Evolutionary conservation across 805 yeast species (phyloP).

Genomic region (Starmerella bombicola): DNA sequence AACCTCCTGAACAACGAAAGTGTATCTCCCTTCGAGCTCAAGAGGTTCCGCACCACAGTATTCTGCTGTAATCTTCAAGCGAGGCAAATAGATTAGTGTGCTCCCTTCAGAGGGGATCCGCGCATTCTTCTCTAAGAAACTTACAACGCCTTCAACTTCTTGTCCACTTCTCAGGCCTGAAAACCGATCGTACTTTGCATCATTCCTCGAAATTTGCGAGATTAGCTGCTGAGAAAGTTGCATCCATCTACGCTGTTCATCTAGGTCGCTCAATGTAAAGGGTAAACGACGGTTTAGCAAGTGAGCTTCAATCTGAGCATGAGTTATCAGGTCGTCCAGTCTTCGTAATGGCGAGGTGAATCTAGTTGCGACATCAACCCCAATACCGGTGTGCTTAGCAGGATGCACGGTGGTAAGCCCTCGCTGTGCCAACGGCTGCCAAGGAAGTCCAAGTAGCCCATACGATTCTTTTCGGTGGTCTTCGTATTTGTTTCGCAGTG

Average conservation of each 20-base stretch:
- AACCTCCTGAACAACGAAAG: neutral
- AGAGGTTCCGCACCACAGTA: neutral
- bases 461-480: neutral
- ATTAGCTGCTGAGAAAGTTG: conserved; percentile 1
- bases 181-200: neutral
- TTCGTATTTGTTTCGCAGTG: neutral
- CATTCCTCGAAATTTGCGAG: neutral
- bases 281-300: conserved; percentile 24
- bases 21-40: neutral
- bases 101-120: neutral
- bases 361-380: conserved; percentile 50
- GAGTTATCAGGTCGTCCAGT: conserved; percentile 66
- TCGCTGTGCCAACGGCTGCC: conserved; percentile 38
- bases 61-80: neutral
- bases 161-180: neutral
- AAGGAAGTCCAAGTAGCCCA: conserved; percentile 27
- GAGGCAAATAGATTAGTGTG: neutral
- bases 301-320: conserved; percentile 53
- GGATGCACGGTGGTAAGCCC: conserved; percentile 42
- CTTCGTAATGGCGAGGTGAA: conserved; percentile 86
- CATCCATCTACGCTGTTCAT: conserved; percentile 2
- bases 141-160: neutral
- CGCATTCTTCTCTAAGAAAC: neutral
- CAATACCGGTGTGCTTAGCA: conserved; percentile 47
- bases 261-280: conserved; percentile 9